Evolutionary conservation across 441 rosid genomes (phyloP).

Genomic region (Heliophila coronopifolia): DNA sequence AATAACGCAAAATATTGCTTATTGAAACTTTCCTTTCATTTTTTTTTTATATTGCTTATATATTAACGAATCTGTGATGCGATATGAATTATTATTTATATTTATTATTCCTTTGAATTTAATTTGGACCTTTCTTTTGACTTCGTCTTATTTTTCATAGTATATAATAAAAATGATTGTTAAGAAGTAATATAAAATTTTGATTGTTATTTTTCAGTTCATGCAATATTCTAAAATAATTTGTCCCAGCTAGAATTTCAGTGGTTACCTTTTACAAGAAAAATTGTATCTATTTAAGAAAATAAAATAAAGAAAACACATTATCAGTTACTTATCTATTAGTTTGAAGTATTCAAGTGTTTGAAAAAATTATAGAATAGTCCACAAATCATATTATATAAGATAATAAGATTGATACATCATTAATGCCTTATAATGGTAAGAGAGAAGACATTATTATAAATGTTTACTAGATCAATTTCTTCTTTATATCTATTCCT

Average conservation of each 20-base stretch:
- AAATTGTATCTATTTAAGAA: background rate
- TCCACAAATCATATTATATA: too few species aligned
- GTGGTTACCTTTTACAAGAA: background rate
- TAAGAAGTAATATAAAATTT: too few species aligned
- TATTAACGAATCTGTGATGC: constrained; percentile 6
- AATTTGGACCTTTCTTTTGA: constrained; percentile 9
- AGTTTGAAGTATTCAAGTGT: constrained; percentile 18
- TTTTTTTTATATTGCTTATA: background rate
- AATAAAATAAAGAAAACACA: background rate
- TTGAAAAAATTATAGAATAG: background rate
- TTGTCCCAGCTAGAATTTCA: background rate
- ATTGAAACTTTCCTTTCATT: background rate
- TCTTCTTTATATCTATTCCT: too few species aligned
- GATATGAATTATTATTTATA: background rate
- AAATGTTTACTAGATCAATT: constrained; percentile 7
- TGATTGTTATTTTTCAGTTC: background rate
- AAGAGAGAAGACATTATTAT: background rate
- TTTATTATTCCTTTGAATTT: background rate
- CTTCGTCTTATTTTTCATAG: constrained; percentile 10
- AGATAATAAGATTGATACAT: background rate
- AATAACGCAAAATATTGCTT: constrained; percentile 6
- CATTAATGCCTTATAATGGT: background rate
- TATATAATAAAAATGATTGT: too few species aligned
- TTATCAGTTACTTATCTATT: background rate
- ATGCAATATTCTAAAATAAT: too few species aligned